phyloP scores from a whole-genome alignment of 768 basidiomycete genomes.

The Hydnum rufescens region DNA sequence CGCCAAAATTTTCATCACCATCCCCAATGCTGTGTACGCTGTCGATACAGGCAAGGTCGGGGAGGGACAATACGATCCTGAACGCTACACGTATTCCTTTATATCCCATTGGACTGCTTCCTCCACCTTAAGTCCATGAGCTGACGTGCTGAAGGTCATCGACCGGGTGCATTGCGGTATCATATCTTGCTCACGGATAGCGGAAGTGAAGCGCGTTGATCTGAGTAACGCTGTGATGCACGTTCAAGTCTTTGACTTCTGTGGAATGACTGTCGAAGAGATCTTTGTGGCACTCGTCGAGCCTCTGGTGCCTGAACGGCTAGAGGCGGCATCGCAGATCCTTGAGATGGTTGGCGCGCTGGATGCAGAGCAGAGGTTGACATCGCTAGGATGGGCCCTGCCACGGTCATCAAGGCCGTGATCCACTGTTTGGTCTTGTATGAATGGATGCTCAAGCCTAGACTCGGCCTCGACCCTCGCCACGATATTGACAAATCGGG shows the following conservation, averaged over 20 bases:
- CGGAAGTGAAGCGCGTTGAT: slow-evolving; percentile 88
- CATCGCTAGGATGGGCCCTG: slow-evolving; percentile 72
- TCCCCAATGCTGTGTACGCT: slow-evolving; percentile 87
- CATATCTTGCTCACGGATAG: slow-evolving; percentile 59
- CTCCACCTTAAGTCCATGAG: slow-evolving; percentile 79
- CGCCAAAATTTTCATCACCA: slow-evolving; percentile 87
- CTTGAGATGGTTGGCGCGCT: slow-evolving; percentile 78
- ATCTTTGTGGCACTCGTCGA: slow-evolving; percentile 74
- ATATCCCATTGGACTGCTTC: slow-evolving; percentile 80
- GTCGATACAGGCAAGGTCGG: slow-evolving; percentile 80
- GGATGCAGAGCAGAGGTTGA: slow-evolving; percentile 52
- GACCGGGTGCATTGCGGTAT: slow-evolving; percentile 83
- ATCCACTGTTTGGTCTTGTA: slow-evolving; percentile 79
- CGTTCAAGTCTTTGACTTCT: slow-evolving; percentile 80
- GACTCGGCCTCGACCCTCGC: slow-evolving; percentile 74
- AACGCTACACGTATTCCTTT: slow-evolving; percentile 70
- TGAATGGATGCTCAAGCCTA: slow-evolving; percentile 82
- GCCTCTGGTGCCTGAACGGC: slow-evolving; percentile 59
- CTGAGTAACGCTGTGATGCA: slow-evolving; percentile 91
- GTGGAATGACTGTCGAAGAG: slow-evolving; percentile 61
- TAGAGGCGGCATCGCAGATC: slow-evolving; percentile 57
- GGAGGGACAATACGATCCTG: slow-evolving; percentile 75
- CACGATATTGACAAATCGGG: slow-evolving; percentile 76
- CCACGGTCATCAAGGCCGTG: slow-evolving; percentile 72
- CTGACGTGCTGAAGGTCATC: slow-evolving; percentile 84